phyloP scores from a whole-genome alignment of 2,329 filamentous ascomycete genomes.

The Diplodia seriata region DNA sequence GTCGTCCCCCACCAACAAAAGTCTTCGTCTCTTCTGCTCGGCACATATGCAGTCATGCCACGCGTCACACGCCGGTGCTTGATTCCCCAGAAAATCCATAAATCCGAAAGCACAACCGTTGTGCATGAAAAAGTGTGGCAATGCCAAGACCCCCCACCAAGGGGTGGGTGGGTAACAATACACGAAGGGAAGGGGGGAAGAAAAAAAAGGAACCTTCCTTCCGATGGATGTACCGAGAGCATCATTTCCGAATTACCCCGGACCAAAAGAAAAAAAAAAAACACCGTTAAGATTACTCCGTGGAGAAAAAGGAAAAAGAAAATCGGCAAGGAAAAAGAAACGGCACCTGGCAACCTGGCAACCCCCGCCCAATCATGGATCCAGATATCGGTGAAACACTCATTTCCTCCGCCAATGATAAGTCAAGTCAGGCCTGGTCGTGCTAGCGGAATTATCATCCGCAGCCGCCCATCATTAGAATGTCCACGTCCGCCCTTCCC shows the following conservation, averaged over 20 bases:
- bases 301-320: not conserved
- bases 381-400: not conserved
- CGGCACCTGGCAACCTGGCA: not conserved
- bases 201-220: not conserved
- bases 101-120: too few species aligned
- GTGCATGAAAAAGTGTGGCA: too few species aligned
- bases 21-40: too few species aligned
- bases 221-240: not conserved
- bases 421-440: not conserved
- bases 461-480: not conserved
- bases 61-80: too few species aligned
- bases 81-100: too few species aligned
- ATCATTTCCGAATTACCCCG: not conserved
- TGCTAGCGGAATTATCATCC: not conserved
- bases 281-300: not conserved
- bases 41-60: too few species aligned
- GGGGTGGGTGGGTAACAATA: not conserved
- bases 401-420: conserved; percentile 1
- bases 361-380: not conserved
- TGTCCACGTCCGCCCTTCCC: not conserved
- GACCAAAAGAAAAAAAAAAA: not conserved
- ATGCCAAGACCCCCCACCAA: too few species aligned
- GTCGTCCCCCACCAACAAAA: too few species aligned
- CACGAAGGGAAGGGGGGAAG: not conserved
- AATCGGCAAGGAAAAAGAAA: not conserved